These are phyloP conservation scores for Fusarium pseudocircinatum DNA, from an alignment of 2,329 filamentous ascomycete genomes.

Conservation along the genomic window DNA sequence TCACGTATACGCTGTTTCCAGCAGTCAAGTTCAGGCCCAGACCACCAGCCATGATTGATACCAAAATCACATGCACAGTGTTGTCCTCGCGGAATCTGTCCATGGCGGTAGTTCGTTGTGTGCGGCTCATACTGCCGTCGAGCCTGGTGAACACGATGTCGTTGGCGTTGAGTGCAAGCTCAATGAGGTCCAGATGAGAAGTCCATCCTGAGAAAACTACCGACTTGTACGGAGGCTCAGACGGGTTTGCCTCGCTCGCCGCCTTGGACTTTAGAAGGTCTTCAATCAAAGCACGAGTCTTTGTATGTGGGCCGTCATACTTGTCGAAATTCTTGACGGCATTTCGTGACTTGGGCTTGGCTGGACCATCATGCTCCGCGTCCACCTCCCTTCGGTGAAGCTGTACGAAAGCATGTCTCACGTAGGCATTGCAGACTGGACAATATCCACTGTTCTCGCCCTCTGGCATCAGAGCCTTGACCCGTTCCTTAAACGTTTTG, in stretches of 20 bases:
- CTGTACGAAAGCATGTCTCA: constrained; percentile 72
- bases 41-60: constrained; percentile 92
- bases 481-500: constrained; percentile 64
- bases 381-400: constrained; percentile 72
- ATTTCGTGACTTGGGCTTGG: constrained; percentile 47
- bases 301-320: constrained; percentile 90
- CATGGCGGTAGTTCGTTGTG: constrained; percentile 78
- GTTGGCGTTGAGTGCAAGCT: constrained; percentile 76
- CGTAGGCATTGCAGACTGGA: constrained; percentile 71
- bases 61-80: constrained; percentile 80
- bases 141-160: constrained; percentile 80
- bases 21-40: constrained; percentile 90
- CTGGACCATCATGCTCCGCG: constrained; percentile 64
- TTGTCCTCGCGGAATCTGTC: constrained; percentile 79
- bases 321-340: constrained; percentile 68
- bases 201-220: constrained; percentile 99
- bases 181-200: constrained; percentile 89
- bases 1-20: constrained; percentile 89
- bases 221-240: constrained; percentile 84
- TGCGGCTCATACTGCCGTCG: constrained; percentile 87
- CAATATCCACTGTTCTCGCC: constrained; percentile 64
- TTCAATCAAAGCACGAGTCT: constrained; percentile 84
- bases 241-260: constrained; percentile 68
- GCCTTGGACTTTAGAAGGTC: constrained; percentile 73
- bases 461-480: constrained; percentile 51